Evolutionary conservation across 2,329 filamentous ascomycete species (phyloP).

Genomic region (Colletotrichum sp.): DNA sequence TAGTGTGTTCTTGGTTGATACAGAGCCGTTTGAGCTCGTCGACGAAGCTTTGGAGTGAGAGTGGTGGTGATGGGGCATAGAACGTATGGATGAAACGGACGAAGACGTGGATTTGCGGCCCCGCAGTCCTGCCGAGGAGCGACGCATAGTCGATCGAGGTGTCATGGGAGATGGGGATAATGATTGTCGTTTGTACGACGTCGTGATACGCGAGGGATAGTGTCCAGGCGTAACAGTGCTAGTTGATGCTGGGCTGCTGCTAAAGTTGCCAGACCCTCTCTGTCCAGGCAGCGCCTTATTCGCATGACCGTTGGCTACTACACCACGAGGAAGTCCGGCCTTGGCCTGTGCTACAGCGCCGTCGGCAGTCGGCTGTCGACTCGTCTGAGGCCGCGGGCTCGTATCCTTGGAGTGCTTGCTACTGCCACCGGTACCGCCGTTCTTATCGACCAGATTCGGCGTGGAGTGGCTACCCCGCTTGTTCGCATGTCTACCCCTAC

Average conservation of each 20-base stretch:
- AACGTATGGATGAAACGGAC: conserved; percentile 90
- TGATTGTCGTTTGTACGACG: conserved; percentile 74
- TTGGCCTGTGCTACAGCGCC: conserved; percentile 40
- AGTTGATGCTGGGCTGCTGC: conserved; percentile 31
- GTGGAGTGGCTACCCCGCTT: conserved; percentile 62
- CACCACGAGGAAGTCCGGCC: conserved; percentile 53
- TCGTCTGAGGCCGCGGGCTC: conserved; percentile 65
- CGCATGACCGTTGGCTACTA: conserved; percentile 56
- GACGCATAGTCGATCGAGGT: conserved; percentile 83
- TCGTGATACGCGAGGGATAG: conserved; percentile 36
- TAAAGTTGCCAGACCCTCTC: background rate
- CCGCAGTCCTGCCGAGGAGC: conserved; percentile 81
- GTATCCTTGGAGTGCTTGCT: conserved; percentile 54
- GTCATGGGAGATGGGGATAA: conserved; percentile 88
- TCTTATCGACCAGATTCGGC: conserved; percentile 61
- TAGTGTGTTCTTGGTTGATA: conserved; percentile 70
- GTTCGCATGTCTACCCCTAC: conserved; percentile 53
- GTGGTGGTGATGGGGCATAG: conserved; percentile 85
- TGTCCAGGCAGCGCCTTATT: conserved; percentile 27
- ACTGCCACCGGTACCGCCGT: conserved; percentile 36
- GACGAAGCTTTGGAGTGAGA: conserved; percentile 94
- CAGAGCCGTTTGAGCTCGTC: conserved; percentile 81
- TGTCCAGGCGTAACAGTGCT: conserved; percentile 32
- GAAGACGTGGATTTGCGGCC: conserved; percentile 96
- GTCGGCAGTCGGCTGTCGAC: conserved; percentile 55